A percentile compares a stretch with the other conserved stretches of the same genome.
Conservation (phyloP, 108 stramenopile species). For the Cyclotella choctawhatcheeana region DNA sequence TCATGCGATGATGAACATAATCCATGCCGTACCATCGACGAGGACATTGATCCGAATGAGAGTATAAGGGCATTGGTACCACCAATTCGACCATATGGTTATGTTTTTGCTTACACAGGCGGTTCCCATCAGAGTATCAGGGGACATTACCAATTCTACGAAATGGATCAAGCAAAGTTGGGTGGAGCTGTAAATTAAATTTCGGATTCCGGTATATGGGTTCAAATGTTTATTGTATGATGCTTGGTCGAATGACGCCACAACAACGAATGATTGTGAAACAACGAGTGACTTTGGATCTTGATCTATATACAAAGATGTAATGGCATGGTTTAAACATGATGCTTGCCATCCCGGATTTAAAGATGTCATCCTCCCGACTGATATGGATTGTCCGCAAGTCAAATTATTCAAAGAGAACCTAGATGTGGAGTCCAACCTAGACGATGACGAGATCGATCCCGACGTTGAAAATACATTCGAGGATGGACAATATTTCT, state of each 20-base stretch:
- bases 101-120: slow-evolving; percentile 16
- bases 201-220: background rate
- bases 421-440: slow-evolving; percentile 10
- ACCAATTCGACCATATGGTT: slow-evolving; percentile 22
- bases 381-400: slow-evolving; percentile 12
- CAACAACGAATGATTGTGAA: slow-evolving; percentile 14
- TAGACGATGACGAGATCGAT: slow-evolving; percentile 20
- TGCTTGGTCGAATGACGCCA: slow-evolving; percentile 29
- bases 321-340: slow-evolving; percentile 26
- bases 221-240: slow-evolving; percentile 16
- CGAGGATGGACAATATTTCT: slow-evolving; percentile 15
- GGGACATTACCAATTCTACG: slow-evolving; percentile 29
- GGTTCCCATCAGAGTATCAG: slow-evolving; percentile 21
- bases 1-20: background rate
- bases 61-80: slow-evolving; percentile 2
- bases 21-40: too few species aligned
- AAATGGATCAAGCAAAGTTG: slow-evolving; percentile 19
- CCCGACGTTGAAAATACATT: background rate
- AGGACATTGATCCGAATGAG: slow-evolving; percentile 10
- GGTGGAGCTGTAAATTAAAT: slow-evolving; percentile 23
- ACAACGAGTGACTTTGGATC: background rate
- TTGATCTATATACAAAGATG: background rate
- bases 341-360: slow-evolving; percentile 32
- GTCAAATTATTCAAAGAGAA: slow-evolving; percentile 8
- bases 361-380: slow-evolving; percentile 5